phyloP scores from a whole-genome alignment of 192 early-diverging fungal genomes.

The Paraglomus brasilianum region DNA sequence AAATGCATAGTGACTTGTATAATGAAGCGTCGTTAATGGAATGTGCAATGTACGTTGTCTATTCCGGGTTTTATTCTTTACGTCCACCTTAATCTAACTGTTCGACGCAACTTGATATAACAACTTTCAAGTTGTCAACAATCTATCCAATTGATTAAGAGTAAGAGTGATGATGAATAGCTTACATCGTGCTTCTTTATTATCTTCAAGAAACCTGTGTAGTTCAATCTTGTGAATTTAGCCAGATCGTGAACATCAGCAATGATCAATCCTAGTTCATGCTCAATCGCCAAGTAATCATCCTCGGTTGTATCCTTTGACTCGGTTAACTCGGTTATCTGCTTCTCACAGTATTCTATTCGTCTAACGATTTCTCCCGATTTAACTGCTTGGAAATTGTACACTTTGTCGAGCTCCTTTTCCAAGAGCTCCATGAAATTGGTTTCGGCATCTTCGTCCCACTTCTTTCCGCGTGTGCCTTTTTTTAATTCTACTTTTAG shows the following conservation, averaged over 20 bases:
- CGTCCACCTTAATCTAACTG: not conserved
- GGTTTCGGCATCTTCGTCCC: constrained; percentile 83
- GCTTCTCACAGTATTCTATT: constrained; percentile 64
- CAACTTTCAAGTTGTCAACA: not conserved
- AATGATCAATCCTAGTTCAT: constrained; percentile 73
- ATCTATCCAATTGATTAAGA: not conserved
- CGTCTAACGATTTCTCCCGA: constrained; percentile 71
- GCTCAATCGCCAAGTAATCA: constrained; percentile 65
- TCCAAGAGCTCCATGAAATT: constrained; percentile 85
- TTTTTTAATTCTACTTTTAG: constrained; percentile 84
- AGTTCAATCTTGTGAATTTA: constrained; percentile 81
- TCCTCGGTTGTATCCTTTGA: constrained; percentile 50
- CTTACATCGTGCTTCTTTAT: constrained; percentile 97
- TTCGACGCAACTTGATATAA: not conserved
- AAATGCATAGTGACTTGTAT: not conserved
- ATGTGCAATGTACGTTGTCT: constrained; percentile 35
- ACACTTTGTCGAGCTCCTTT: constrained; percentile 90
- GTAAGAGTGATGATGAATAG: constrained; percentile 2
- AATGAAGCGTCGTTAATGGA: not conserved
- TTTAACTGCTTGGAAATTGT: constrained; percentile 74
- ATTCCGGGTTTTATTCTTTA: not conserved
- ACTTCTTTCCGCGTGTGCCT: constrained; percentile 45
- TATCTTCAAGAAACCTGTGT: constrained; percentile 87
- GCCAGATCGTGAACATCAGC: constrained; percentile 82
- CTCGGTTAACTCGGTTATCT: constrained; percentile 62